A percentile compares a stretch with the other conserved stretches of the same genome.
phyloP scores from a whole-genome alignment of 1,139 yeast species.

The Yamadazyma atlantica region DNA sequence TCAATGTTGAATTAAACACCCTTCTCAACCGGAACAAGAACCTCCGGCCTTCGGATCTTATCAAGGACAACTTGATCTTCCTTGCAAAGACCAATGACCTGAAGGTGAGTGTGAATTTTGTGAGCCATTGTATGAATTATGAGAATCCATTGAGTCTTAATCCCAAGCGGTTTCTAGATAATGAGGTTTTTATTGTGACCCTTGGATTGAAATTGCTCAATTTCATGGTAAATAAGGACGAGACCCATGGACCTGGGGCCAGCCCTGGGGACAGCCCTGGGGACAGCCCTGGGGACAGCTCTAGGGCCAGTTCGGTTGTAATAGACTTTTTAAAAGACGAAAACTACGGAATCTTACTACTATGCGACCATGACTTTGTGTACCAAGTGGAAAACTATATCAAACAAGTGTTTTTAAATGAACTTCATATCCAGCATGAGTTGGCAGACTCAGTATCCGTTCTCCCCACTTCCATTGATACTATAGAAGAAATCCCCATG shows the following conservation, averaged over 20 bases:
- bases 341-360: conserved; percentile 26
- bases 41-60: conserved; percentile 32
- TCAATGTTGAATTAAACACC: conserved; percentile 39
- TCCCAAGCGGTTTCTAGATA: conserved; percentile 12
- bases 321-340: conserved; percentile 34
- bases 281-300: too few species aligned
- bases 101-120: conserved; percentile 5
- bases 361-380: conserved; percentile 31
- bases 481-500: conserved; percentile 5
- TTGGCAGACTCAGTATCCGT: conserved; percentile 11
- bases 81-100: conserved; percentile 26
- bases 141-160: conserved; percentile 10
- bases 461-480: conserved; percentile 3
- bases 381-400: conserved; percentile 31
- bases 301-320: too few species aligned
- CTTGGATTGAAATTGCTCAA: conserved; percentile 25
- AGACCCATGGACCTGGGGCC: too few species aligned
- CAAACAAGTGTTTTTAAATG: conserved; percentile 9
- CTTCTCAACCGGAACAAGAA: conserved; percentile 30
- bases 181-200: conserved; percentile 38
- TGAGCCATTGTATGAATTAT: conserved; percentile 8
- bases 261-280: too few species aligned
- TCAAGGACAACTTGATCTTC: conserved; percentile 35
- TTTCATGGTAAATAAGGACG: conserved; percentile 20
- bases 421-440: background rate